Conservation (phyloP, 345 rosid species). For the Populus deltoides region DNA sequence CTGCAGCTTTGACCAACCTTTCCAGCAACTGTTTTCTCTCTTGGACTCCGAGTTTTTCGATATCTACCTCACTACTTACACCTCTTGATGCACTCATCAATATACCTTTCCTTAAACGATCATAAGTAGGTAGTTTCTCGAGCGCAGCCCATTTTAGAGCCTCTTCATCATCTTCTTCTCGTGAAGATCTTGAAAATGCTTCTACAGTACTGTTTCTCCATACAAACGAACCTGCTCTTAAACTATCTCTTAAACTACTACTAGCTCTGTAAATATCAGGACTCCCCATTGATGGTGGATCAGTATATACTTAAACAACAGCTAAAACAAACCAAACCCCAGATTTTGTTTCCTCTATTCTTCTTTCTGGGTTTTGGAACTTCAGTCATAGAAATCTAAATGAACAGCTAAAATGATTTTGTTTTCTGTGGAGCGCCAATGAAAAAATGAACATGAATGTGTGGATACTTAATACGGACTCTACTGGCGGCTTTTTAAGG, state of each 20-base stretch:
- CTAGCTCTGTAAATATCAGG: slow-evolving; percentile 33
- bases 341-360: background rate
- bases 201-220: slow-evolving; percentile 40
- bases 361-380: background rate
- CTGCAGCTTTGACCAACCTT: slow-evolving; percentile 15
- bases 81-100: slow-evolving; percentile 10
- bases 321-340: background rate
- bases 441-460: background rate
- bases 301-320: background rate
- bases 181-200: slow-evolving; percentile 49
- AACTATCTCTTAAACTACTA: slow-evolving; percentile 26
- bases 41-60: slow-evolving; percentile 23
- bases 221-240: slow-evolving; percentile 17
- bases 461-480: background rate
- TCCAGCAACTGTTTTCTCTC: slow-evolving; percentile 18
- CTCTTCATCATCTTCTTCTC: slow-evolving; percentile 60
- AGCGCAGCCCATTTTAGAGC: slow-evolving; percentile 50
- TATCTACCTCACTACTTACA: slow-evolving; percentile 12
- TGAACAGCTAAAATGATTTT: background rate
- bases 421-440: background rate
- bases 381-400: background rate
- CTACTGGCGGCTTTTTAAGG: background rate
- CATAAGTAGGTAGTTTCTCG: slow-evolving; percentile 44
- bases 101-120: slow-evolving; percentile 43
- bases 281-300: background rate